Base-by-base conservation (phyloP, 2,329 filamentous ascomycete species). In the Pseudogymnoascus sp. region DNA sequence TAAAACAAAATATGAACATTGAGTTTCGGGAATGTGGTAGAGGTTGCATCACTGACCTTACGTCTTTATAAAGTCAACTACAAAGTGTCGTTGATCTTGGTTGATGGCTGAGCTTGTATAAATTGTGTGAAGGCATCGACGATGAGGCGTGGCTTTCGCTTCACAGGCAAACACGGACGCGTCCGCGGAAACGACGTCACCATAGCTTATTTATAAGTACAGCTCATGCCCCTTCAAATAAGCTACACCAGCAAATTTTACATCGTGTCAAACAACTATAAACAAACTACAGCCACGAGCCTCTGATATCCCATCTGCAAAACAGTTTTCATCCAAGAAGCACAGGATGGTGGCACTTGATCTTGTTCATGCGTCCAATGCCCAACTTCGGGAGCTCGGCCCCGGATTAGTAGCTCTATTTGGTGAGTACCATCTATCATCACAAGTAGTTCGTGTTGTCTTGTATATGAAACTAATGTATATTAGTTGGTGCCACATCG, bases 401-500 rank as follows among this genome's bases (percentile, higher is more conserved):
- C 69, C 69, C 40, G 68, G 67, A 21, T 67, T 70, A 9, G 69
- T 71, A 55, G 69, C 68, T 58, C 55, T 71, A 2, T 71, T 71
- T 58, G 67, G 68, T 70, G 48, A n/a, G 45, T 61, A 13, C 15
- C 33, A 18, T 27, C 15, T 37, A 12, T 27, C 33, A 13, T 15
- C 31, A 36, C 29, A 27, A 9, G 45, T 12, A 10, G 13, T 29
- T 10, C n/a, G 15, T n/a, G 15, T 31, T 52, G 27, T 5, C 4
- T 21, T 55, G 40, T 4, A 45, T 4, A n/a, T 18, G 10, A 13
- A 58, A 18, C 27, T 52, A 33, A 35, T 15, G 10, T 45, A 18
- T 9, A 39, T 12, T 36, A 70, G 68, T 70, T 58, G 80, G 81
- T 21, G 80, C 72, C 18, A 82, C 80, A 3, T 79, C 73, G 29